These are phyloP conservation scores for Aspergillus phoenicis DNA, from an alignment of 2,329 filamentous ascomycete genomes.

Conservation along the genomic window DNA sequence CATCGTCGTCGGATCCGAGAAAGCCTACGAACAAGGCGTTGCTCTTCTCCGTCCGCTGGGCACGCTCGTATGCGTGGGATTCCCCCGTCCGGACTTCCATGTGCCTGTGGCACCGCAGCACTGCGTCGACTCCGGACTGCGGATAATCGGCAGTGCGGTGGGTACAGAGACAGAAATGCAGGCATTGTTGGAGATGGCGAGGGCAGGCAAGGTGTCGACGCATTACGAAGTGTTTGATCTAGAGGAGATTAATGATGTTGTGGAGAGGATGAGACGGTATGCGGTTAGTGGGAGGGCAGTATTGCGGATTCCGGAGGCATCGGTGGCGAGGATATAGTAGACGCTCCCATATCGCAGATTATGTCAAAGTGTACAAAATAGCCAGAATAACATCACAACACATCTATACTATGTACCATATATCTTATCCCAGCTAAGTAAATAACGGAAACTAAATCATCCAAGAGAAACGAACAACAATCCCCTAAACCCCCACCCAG, in stretches of 20 bases:
- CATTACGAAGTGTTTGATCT: constrained; percentile 29
- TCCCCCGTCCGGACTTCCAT: constrained; percentile 41
- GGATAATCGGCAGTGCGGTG: constrained; percentile 41
- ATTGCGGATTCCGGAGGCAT: constrained; percentile 29
- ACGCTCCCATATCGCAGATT: no score
- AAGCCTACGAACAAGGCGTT: constrained; percentile 41
- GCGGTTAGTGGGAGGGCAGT: constrained; percentile 31
- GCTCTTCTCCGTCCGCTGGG: constrained; percentile 40
- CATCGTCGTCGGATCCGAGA: constrained; percentile 42
- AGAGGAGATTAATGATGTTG: constrained; percentile 26
- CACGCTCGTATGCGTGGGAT: constrained; percentile 45
- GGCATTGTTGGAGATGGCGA: constrained; percentile 40
- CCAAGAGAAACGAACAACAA: neutral
- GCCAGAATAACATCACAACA: neutral
- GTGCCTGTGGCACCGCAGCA: constrained; percentile 46
- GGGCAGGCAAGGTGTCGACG: constrained; percentile 35
- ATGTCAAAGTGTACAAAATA: neutral
- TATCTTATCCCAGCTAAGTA: neutral
- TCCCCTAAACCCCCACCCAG: neutral
- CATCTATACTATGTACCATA: no score
- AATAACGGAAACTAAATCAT: neutral
- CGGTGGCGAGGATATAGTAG: constrained; percentile 8
- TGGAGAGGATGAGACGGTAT: constrained; percentile 27
- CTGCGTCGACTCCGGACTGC: constrained; percentile 39
- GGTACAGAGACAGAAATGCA: constrained; percentile 44